Percentiles rank a stretch among this genome's conserved stretches.
Conservation (phyloP, 1,139 yeast genomes). For the Sugiyamaella sp. region DNA sequence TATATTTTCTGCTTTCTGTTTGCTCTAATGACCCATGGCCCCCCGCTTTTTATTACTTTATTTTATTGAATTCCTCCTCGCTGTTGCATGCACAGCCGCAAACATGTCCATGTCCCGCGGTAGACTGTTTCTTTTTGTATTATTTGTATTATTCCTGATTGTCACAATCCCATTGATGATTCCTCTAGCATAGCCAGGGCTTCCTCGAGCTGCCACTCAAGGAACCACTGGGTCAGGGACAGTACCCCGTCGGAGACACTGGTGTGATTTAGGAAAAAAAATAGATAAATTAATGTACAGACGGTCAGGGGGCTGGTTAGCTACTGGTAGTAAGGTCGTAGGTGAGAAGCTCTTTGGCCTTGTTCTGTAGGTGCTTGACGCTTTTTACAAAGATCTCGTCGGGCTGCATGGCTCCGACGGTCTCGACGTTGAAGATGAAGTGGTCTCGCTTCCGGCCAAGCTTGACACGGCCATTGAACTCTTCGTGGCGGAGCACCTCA, state of each 20-base stretch:
- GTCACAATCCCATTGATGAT: background rate
- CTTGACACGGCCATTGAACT: constrained; percentile 84
- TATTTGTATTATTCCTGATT: background rate
- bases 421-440: constrained; percentile 90
- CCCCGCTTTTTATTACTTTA: background rate
- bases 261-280: constrained; percentile 1
- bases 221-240: background rate
- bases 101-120: background rate
- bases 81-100: background rate
- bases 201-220: too few relatives aligned
- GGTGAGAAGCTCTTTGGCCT: constrained; percentile 70
- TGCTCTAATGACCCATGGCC: constrained; percentile 7
- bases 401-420: constrained; percentile 96
- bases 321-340: constrained; percentile 25
- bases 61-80: constrained; percentile 2
- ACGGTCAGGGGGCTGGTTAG: background rate
- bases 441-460: constrained; percentile 91
- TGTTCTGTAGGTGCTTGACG: constrained; percentile 78
- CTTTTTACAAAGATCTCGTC: constrained; percentile 93
- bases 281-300: constrained; percentile 14
- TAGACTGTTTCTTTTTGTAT: background rate
- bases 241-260: background rate
- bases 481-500: constrained; percentile 92
- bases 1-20: constrained; percentile 2
- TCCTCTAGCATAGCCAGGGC: background rate